Conservation (phyloP, 2,329 filamentous ascomycete genomes). For the Rasamsonia emersonii region DNA sequence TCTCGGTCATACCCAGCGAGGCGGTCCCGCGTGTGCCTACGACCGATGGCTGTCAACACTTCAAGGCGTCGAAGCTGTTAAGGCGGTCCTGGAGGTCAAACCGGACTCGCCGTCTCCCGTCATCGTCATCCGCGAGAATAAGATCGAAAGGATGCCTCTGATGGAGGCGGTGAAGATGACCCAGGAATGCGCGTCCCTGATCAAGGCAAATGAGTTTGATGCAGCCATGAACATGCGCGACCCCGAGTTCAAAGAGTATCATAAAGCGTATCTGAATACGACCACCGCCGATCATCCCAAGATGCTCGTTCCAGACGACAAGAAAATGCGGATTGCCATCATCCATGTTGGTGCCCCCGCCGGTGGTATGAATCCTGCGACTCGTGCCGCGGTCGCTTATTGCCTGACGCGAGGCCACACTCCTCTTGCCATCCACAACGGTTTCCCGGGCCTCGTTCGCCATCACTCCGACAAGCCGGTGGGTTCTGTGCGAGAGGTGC, state of each 20-base stretch:
- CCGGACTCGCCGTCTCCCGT: conserved; percentile 87
- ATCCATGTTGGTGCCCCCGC: conserved; percentile 95
- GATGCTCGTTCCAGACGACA: conserved; percentile 58
- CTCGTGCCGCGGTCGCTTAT: conserved; percentile 86
- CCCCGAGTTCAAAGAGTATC: conserved; percentile 88
- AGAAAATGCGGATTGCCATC: conserved; percentile 89
- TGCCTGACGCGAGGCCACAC: conserved; percentile 88
- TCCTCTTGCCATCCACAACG: conserved; percentile 88
- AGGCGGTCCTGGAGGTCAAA: conserved; percentile 79
- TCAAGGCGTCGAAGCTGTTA: conserved; percentile 90
- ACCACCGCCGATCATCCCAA: conserved; percentile 70
- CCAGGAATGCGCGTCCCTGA: conserved; percentile 72
- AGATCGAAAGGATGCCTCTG: conserved; percentile 82
- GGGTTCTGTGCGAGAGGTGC: conserved; percentile 73
- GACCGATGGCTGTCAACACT: conserved; percentile 88
- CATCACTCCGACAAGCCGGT: conserved; percentile 78
- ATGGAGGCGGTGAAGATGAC: conserved; percentile 84
- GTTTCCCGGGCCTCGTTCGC: conserved; percentile 85
- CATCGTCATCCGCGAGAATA: conserved; percentile 95
- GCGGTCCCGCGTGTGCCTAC: conserved; percentile 84
- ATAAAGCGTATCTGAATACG: conserved; percentile 81
- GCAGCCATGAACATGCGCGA: conserved; percentile 82
- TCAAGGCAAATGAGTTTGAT: conserved; percentile 77
- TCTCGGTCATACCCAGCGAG: conserved; percentile 93
- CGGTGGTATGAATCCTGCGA: conserved; percentile 96